Percentiles rank a stretch among this genome's conserved stretches.
Evolutionary conservation across 805 yeast species (phyloP).

Genomic region (Hemisphaericaspora nanyangensis): DNA sequence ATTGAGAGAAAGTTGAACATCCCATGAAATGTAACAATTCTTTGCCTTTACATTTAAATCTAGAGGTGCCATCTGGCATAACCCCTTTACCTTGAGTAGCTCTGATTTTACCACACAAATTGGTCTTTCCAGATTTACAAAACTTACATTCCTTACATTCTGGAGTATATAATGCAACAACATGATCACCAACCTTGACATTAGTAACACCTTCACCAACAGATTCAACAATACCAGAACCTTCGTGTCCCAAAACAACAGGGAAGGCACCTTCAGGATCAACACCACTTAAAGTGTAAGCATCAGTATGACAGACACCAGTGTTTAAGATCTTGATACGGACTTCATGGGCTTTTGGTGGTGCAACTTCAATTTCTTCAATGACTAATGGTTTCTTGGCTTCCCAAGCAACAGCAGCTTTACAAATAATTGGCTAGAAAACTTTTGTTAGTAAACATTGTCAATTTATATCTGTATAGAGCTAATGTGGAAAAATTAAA

Average conservation of each 20-base stretch:
- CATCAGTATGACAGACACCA: slow-evolving; percentile 98
- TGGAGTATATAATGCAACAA: slow-evolving; percentile 91
- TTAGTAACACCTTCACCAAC: slow-evolving; percentile 91
- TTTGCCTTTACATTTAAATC: slow-evolving; percentile 86
- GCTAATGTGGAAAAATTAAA: background rate
- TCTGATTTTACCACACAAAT: slow-evolving; percentile 91
- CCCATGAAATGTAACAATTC: slow-evolving; percentile 94
- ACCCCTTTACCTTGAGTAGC: slow-evolving; percentile 98
- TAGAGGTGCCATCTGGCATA: slow-evolving; percentile 96
- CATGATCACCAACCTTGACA: slow-evolving; percentile 92
- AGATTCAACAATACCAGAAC: slow-evolving; percentile 94
- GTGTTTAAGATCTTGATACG: slow-evolving; percentile 83
- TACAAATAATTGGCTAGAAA: slow-evolving; percentile 64
- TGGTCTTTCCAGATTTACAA: slow-evolving; percentile 93
- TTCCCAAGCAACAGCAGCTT: slow-evolving; percentile 98
- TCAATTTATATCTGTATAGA: background rate
- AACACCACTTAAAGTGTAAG: slow-evolving; percentile 87
- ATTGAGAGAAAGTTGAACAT: slow-evolving; percentile 93
- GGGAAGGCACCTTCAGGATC: slow-evolving; percentile 99
- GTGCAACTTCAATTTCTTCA: slow-evolving; percentile 85
- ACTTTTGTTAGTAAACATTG: background rate
- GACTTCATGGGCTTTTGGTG: slow-evolving; percentile 97
- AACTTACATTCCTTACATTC: slow-evolving; percentile 95
- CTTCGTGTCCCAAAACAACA: slow-evolving; percentile 92
- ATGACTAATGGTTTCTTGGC: slow-evolving; percentile 78